Evolutionary conservation across 2,329 filamentous ascomycete genomes (phyloP).

Genomic region (Scedosporium boydii): DNA sequence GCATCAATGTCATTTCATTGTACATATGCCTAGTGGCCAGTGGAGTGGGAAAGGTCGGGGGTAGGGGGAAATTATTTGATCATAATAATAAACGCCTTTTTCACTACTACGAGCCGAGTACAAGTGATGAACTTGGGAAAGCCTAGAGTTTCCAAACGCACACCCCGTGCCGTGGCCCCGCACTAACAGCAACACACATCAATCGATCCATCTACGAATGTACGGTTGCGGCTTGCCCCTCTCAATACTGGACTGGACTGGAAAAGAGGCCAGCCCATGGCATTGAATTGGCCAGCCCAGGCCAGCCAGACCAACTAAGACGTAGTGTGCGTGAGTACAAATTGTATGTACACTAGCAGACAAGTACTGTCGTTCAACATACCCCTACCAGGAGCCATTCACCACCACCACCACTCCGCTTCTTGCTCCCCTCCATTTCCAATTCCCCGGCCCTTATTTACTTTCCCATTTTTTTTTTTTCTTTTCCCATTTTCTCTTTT

Average conservation of each 20-base stretch:
- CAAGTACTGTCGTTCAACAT: background rate
- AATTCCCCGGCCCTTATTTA: slow-evolving; percentile 6
- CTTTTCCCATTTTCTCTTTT: slow-evolving; percentile 9
- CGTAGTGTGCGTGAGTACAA: background rate
- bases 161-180: slow-evolving; percentile 6
- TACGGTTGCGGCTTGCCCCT: background rate
- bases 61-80: background rate
- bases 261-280: background rate
- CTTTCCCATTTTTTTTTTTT: slow-evolving; percentile 4
- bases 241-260: background rate
- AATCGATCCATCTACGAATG: background rate
- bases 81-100: background rate
- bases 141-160: background rate
- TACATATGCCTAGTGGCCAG: background rate
- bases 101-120: background rate
- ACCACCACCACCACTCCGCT: background rate
- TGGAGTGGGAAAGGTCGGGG: background rate
- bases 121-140: background rate
- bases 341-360: background rate
- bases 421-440: slow-evolving; percentile 10
- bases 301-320: too few relatives aligned
- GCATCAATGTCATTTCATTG: slow-evolving; percentile 14
- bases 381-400: slow-evolving; percentile 1
- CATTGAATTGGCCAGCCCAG: background rate
- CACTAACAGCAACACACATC: slow-evolving; percentile 4